Percentiles rank a stretch among this genome's conserved stretches.
phyloP scores from a whole-genome alignment of 805 yeast genomes.

The Candida tallmaniae region DNA sequence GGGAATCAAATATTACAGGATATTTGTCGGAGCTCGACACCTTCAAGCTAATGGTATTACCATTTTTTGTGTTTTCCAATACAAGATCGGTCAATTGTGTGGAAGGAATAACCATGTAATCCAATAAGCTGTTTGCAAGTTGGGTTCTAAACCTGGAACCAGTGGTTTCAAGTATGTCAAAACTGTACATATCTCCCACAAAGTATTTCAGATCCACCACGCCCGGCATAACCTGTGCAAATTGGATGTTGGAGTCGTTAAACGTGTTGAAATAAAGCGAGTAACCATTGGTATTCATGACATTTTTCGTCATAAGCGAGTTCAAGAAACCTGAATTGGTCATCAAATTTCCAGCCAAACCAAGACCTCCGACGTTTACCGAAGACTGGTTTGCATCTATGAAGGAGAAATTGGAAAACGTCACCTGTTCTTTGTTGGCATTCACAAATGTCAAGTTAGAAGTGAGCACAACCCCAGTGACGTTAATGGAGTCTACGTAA shows the following conservation, averaged over 20 bases:
- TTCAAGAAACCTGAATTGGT: conserved; percentile 26
- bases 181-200: conserved; percentile 45
- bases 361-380: conserved; percentile 29
- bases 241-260: conserved; percentile 9
- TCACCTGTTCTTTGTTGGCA: conserved; percentile 10
- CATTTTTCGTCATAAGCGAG: conserved; percentile 14
- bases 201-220: conserved; percentile 47
- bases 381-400: conserved; percentile 20
- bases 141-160: conserved; percentile 41
- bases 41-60: conserved; percentile 29
- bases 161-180: conserved; percentile 37
- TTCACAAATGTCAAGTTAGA: conserved; percentile 19
- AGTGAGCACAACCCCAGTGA: conserved; percentile 22
- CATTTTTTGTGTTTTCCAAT: conserved; percentile 29
- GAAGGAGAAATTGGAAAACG: conserved; percentile 22
- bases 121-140: conserved; percentile 9
- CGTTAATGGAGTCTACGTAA: conserved; percentile 23
- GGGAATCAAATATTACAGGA: conserved; percentile 59
- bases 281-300: conserved; percentile 28
- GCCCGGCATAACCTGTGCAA: conserved; percentile 50
- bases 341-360: conserved; percentile 25
- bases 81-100: conserved; percentile 21
- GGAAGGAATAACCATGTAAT: conserved; percentile 23
- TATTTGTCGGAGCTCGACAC: conserved; percentile 22
- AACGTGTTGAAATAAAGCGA: conserved; percentile 26